phyloP scores from a whole-genome alignment of 768 basidiomycete species.

The Leccinum sublutescens region DNA sequence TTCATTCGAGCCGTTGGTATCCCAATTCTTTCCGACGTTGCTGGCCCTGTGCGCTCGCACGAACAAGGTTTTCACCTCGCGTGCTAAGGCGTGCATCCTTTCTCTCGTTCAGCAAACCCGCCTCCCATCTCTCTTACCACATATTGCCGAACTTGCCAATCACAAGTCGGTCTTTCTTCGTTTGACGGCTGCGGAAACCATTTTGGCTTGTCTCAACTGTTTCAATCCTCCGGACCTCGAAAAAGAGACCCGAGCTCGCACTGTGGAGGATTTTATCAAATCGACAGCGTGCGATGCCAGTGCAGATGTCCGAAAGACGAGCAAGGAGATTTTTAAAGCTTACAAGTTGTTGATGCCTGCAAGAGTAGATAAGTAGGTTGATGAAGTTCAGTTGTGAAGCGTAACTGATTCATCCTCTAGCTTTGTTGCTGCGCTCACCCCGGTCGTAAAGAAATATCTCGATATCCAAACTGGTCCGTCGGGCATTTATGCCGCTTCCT shows the following conservation, averaged over 20 bases:
- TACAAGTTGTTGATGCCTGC: slow-evolving; percentile 70
- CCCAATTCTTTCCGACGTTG: slow-evolving; percentile 66
- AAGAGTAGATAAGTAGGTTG: slow-evolving; percentile 61
- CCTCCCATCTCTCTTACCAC: slow-evolving; percentile 58
- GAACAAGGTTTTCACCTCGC: slow-evolving; percentile 74
- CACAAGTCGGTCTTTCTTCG: slow-evolving; percentile 71
- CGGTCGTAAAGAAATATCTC: slow-evolving; percentile 74
- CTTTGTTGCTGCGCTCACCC: slow-evolving; percentile 71
- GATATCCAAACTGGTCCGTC: slow-evolving; percentile 38
- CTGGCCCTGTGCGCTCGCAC: slow-evolving; percentile 67
- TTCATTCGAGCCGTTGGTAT: slow-evolving; percentile 64
- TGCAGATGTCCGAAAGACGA: slow-evolving; percentile 69
- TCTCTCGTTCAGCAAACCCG: slow-evolving; percentile 67
- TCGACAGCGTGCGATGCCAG: slow-evolving; percentile 68
- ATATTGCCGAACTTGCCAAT: slow-evolving; percentile 52
- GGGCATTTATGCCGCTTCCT: background rate
- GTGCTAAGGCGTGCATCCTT: slow-evolving; percentile 59
- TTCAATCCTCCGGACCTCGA: slow-evolving; percentile 80
- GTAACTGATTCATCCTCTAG: slow-evolving; percentile 37
- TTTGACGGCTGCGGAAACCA: slow-evolving; percentile 61
- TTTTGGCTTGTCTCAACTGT: slow-evolving; percentile 64
- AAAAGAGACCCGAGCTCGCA: slow-evolving; percentile 58
- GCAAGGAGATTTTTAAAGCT: slow-evolving; percentile 70
- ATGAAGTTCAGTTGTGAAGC: slow-evolving; percentile 1
- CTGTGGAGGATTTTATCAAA: slow-evolving; percentile 71